Percentiles rank a stretch among this genome's conserved stretches.
phyloP scores from a whole-genome alignment of 2,329 filamentous ascomycete genomes.

The Fonsecaea monophora region DNA sequence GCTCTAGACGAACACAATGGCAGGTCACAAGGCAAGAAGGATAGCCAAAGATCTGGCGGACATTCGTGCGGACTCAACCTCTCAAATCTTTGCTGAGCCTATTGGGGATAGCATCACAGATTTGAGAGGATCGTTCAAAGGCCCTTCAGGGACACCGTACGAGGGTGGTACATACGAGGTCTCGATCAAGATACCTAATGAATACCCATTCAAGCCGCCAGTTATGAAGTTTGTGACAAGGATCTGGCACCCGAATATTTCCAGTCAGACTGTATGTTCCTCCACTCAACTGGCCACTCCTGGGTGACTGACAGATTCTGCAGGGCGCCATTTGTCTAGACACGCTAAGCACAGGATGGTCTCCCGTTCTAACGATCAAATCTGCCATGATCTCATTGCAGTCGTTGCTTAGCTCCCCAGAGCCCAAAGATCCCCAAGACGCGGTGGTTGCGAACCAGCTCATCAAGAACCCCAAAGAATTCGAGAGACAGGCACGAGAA shows the following conservation, averaged over 20 bases:
- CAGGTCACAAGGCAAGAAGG: conserved; percentile 64
- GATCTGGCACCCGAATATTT: conserved; percentile 97
- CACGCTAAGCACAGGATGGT: conserved; percentile 88
- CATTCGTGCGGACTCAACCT: conserved; percentile 69
- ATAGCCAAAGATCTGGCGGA: conserved; percentile 59
- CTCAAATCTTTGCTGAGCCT: conserved; percentile 74
- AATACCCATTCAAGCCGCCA: conserved; percentile 93
- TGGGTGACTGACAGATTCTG: conserved; percentile 21
- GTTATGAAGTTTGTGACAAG: conserved; percentile 90
- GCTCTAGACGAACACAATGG: conserved; percentile 48
- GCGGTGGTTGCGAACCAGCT: conserved; percentile 94
- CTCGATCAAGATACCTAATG: conserved; percentile 83
- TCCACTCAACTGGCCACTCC: not conserved
- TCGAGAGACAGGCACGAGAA: conserved; percentile 81
- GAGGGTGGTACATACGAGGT: conserved; percentile 82
- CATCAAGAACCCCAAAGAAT: conserved; percentile 76
- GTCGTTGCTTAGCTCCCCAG: conserved; percentile 88
- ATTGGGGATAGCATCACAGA: conserved; percentile 75
- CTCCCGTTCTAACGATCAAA: conserved; percentile 94
- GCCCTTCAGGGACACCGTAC: conserved; percentile 91
- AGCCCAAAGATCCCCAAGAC: conserved; percentile 96
- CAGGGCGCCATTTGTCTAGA: conserved; percentile 97
- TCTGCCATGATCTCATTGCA: conserved; percentile 91
- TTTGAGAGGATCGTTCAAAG: conserved; percentile 80
- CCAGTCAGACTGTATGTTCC: conserved; percentile 80